Percentiles rank a stretch among this genome's conserved stretches.
Conservation (phyloP, 202 grass and related monocot genomes). For the Elaeis oleifera region DNA sequence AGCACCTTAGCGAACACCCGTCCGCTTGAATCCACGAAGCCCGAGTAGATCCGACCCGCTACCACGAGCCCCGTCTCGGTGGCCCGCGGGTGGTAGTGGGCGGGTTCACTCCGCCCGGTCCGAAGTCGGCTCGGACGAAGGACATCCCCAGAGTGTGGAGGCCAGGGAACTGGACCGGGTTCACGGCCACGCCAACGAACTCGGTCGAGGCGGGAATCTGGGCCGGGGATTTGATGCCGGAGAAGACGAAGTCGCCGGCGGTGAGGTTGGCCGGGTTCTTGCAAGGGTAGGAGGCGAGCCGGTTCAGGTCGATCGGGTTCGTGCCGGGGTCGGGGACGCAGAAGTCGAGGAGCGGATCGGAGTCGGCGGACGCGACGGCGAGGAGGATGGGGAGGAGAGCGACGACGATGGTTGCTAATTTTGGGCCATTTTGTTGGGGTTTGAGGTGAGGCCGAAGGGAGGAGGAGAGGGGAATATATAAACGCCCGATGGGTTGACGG, state of each 20-base stretch:
- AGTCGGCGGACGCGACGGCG: slow-evolving; percentile 25
- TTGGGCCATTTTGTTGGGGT: too few species aligned
- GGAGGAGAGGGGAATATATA: too few species aligned
- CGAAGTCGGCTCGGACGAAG: slow-evolving; percentile 73
- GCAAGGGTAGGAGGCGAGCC: slow-evolving; percentile 48
- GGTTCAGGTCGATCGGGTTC: slow-evolving; percentile 31
- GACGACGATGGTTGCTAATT: too few species aligned
- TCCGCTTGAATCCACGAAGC: slow-evolving; percentile 55
- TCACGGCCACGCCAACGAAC: slow-evolving; percentile 58
- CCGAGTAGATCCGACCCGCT: slow-evolving; percentile 46
- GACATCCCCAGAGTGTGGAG: slow-evolving; percentile 69
- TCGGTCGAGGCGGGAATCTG: slow-evolving; percentile 52
- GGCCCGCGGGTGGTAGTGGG: slow-evolving; percentile 79
- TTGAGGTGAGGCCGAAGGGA: too few species aligned
- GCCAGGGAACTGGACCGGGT: slow-evolving; percentile 49
- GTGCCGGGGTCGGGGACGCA: slow-evolving; percentile 59
- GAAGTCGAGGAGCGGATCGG: slow-evolving; percentile 69
- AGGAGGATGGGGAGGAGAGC: slow-evolving; percentile 27
- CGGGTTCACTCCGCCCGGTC: slow-evolving; percentile 62
- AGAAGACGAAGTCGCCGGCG: slow-evolving; percentile 59
- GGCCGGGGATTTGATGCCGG: slow-evolving; percentile 37
- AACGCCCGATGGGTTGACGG: too few species aligned
- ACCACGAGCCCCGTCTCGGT: slow-evolving; percentile 78
- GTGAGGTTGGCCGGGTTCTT: slow-evolving; percentile 48
- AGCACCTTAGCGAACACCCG: slow-evolving; percentile 68